Evolutionary conservation across 805 yeast genomes (phyloP), one percentile per base, ranked within the genome.

Genomic region (Yamadazyma sp.): DNA sequence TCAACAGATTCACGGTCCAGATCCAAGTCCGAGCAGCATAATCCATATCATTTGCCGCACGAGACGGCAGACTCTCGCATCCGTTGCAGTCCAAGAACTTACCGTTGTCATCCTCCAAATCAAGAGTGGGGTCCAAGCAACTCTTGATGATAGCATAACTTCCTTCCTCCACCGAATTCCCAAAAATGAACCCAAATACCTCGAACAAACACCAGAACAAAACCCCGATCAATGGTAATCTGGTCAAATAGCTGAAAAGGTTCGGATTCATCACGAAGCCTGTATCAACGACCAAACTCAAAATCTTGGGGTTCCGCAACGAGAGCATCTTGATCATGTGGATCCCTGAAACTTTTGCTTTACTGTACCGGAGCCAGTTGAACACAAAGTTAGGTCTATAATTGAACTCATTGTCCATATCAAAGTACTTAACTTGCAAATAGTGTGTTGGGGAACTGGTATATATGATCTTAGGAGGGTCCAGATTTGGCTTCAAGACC

Each of bases 231-330:
- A 86, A 63, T 0, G 95, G 95, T 11, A 83, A 63, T 39, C 87
- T 63, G 2, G 91, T 84, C 80, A 89, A 83, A 54, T 83, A 84
- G 31, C 82, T 69, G 54, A 83, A 84, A 32, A 83, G 57, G 47
- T 82, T 82, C 2, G 95, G 81, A 50, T 80, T 80, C 84, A 87
- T 81, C n/a, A 85, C 86, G 46, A 85, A 73, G 0, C 96, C 96
- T 0, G 95, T 95, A 51, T 86, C 90, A 3, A 85, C 84, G 2
- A 87, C 71, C 24, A 77, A 58, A 40, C 81, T 78, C 25, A 80
- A 56, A 7, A 86, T 67, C 13, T 77, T 70, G 0, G 95, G 93
- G 53, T 84, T 72, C 41, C 80, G 71, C 24, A 77, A 64, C 0
- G 91, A 76, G 15, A 87, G 59, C 56, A 79, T 68, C 48, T 78